These are phyloP conservation scores for Somion occarium DNA, from an alignment of 1,284 basidiomycete genomes.

Conservation along the genomic window DNA sequence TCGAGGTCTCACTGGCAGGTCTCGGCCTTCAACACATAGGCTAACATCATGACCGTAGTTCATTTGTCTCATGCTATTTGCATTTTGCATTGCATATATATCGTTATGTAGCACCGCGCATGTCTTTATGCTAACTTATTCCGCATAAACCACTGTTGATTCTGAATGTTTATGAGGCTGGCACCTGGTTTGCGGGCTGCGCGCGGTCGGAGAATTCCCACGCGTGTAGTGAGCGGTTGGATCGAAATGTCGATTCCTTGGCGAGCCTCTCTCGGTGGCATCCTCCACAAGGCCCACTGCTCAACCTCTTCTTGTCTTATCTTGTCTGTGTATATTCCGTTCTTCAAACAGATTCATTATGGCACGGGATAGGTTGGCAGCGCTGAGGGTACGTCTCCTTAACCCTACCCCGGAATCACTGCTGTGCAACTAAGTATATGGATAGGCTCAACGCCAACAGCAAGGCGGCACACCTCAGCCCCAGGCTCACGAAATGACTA, in stretches of 20 bases:
- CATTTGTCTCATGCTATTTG: neutral
- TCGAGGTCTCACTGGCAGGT: constrained; percentile 36
- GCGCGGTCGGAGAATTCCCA: no score
- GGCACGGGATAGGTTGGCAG: constrained; percentile 37
- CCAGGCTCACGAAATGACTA: constrained; percentile 30
- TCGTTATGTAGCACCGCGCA: neutral
- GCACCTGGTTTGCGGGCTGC: no score
- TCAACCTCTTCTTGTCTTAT: no score
- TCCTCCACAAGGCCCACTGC: neutral
- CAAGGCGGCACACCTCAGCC: constrained; percentile 18
- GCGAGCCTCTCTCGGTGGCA: neutral
- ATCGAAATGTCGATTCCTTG: no score
- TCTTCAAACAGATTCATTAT: constrained; percentile 23
- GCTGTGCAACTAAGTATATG: neutral
- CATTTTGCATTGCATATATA: neutral
- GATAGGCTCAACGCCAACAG: constrained; percentile 32
- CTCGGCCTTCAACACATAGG: no score
- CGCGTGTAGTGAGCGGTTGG: no score
- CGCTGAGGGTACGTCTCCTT: constrained; percentile 31
- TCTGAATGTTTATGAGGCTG: no score
- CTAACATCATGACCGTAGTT: neutral
- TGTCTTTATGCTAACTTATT: neutral
- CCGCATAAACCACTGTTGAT: neutral
- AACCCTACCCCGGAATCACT: neutral
- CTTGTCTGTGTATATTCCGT: no score